Evolutionary conservation across 2,329 filamentous ascomycete species (phyloP), one percentile per base, ranked within the genome.

Genomic region (Ascochyta rabiei): DNA sequence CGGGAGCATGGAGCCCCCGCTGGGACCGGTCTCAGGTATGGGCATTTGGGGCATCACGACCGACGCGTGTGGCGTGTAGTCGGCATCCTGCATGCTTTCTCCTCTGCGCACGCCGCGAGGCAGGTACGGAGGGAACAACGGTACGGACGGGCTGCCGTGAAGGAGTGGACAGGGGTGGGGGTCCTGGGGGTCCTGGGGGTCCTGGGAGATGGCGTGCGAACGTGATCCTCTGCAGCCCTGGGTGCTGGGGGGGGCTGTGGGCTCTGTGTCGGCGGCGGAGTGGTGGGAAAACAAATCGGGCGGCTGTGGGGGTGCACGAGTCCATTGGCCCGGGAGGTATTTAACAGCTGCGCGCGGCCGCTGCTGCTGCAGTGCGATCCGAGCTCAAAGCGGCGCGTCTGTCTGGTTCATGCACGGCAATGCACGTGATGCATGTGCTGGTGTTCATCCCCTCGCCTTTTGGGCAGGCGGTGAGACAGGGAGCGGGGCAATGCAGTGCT

Each of bases 271-370:
- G 30, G 30, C 71, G 63, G 73, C 67, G 53, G 76, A 66, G 63
- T 78, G 68, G 67, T 80, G 77, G 67, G 75, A 77, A 57, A 82
- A 82, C 62, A 85, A 76, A 60, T 77, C 74, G 50, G 77, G 77
- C 48, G 73, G 74, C 57, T 74, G 74, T 40, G 79, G 78, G 41
- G 41, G 76, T 74, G 64, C 75, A 78, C 35, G 66, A 58, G 52
- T 68, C 68, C 66, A 74, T 72, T 70, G 67, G 63, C 61, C 56
- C 31, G 28, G 8, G 26, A 28, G 54, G 50, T 53, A 57, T 59
- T 62, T 60, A 50, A 60, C 24, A 41, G 35, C 39, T 48, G 57
- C 43, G 54, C 48, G 41, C 28, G 24, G 15, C 12, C 28, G 23
- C 34, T 35, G 38, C 24, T 42, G 44, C 51, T 43, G 28, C 28